Conservation (phyloP, 1,284 basidiomycete genomes). For the Boletus mariae region DNA sequence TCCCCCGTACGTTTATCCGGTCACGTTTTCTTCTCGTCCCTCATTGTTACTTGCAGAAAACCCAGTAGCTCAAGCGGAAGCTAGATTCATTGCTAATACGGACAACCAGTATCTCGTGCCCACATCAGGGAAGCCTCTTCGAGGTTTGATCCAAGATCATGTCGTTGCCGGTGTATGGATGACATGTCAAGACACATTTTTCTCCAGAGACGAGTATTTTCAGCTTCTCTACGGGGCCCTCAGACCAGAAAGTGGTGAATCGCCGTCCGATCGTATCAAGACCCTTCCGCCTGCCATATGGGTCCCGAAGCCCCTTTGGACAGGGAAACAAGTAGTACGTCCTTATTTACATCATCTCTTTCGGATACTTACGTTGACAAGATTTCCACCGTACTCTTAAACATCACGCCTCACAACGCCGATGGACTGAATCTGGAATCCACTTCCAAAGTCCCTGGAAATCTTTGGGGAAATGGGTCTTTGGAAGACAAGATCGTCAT, state of each 20-base stretch:
- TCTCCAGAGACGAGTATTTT: slow-evolving; percentile 94
- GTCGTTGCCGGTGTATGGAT: slow-evolving; percentile 99
- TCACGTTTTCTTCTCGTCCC: slow-evolving; percentile 6
- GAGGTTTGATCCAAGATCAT: slow-evolving; percentile 98
- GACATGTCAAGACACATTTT: slow-evolving; percentile 95
- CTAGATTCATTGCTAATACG: slow-evolving; percentile 93
- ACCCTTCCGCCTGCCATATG: slow-evolving; percentile 91
- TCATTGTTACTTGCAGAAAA: slow-evolving; percentile 55
- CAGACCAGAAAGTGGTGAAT: slow-evolving; percentile 80
- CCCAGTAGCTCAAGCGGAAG: slow-evolving; percentile 90
- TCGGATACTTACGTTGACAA: slow-evolving; percentile 31
- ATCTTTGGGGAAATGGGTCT: slow-evolving; percentile 79
- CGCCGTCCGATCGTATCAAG: slow-evolving; percentile 63
- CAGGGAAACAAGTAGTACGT: slow-evolving; percentile 94
- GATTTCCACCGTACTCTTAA: slow-evolving; percentile 91
- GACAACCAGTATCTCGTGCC: slow-evolving; percentile 99
- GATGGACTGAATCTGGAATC: slow-evolving; percentile 85
- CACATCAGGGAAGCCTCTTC: slow-evolving; percentile 95
- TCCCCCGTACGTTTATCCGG: slow-evolving; percentile 71
- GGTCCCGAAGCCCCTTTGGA: slow-evolving; percentile 92
- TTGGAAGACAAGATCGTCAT: slow-evolving; percentile 88
- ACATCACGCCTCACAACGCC: slow-evolving; percentile 83
- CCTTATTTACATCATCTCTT: slow-evolving; percentile 1
- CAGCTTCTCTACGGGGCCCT: slow-evolving; percentile 96
- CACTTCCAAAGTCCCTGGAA: slow-evolving; percentile 83